Evolutionary conservation across 371 early-diverging fungal genomes (phyloP), one percentile per base, ranked within the genome.

Genomic region (Mortierella sp.): DNA sequence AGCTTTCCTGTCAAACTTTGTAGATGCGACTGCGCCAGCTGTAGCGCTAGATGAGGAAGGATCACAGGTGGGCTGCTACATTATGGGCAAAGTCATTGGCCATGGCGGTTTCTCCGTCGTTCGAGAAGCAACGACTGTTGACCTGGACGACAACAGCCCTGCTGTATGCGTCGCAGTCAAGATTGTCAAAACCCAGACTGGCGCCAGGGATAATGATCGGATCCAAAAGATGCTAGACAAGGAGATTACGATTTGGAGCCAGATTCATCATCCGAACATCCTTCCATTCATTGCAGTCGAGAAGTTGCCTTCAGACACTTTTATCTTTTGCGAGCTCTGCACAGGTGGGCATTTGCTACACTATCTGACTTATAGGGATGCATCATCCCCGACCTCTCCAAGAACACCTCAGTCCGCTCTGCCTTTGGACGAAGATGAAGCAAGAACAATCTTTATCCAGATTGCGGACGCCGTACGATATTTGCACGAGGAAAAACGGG

Each of bases 81-180:
- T 85, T 9, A 66, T 95, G 10, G 88, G 87, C 15, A 79, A 85
- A 7, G 82, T 89, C 43, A 89, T 94, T 72, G 95, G 93, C 7
- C 81, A 85, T 59, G 95, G 95, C 1, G 90, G 93, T 5, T 94
- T 92, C 64, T 90, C 92, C 2, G 76, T 85, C 0, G 95, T 95
- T 1, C 91, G 89, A 23, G 87, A 90, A 60, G 94, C 89, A 6
- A 79, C 82, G 34, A 61, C 83, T 28, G 60, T 83, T 15, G 57
- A 73, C 29, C 58, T 76, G 26, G 22, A 60, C 69, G 61, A 71
- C 75, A 64, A 84, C n/a, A 9, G 63, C 12, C 8, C 19, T 28
- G 43, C 54, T 9, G 64, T 69, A 54, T 86, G 84, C 4, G 86
- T 86, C 1, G 92, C 91, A 2, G 81, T 90, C 75, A 92, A 92